Evolutionary conservation across 371 early-diverging fungal species (phyloP).

Genomic region (Mucor irregularis): DNA sequence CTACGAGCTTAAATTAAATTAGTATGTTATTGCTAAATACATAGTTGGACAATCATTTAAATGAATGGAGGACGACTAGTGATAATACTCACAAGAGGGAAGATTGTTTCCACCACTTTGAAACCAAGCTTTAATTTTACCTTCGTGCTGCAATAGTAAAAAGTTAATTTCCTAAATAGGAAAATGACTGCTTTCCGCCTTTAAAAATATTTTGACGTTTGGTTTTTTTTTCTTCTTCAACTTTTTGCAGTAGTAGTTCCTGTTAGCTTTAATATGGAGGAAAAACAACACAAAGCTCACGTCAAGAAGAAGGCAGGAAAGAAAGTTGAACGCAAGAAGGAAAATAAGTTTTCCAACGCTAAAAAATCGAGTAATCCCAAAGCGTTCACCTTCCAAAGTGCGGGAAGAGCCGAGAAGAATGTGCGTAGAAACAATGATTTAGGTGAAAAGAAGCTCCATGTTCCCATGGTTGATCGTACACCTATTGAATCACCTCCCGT

Average conservation of each 20-base stretch:
- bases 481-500: slow-evolving; percentile 91
- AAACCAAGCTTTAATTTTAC: too few species aligned
- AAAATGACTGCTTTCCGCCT: neutral
- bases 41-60: too few species aligned
- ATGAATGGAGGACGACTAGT: too few species aligned
- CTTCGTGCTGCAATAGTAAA: too few species aligned
- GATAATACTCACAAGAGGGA: too few species aligned
- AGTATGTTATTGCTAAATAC: too few species aligned
- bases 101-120: too few species aligned
- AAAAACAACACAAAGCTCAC: slow-evolving; percentile 81
- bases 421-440: slow-evolving; percentile 85
- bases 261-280: slow-evolving; percentile 38
- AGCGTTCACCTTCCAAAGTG: slow-evolving; percentile 86
- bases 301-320: slow-evolving; percentile 81
- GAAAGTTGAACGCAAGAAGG: slow-evolving; percentile 81
- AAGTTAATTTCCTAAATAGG: too few species aligned
- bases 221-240: neutral
- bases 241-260: neutral
- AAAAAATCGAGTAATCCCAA: slow-evolving; percentile 89
- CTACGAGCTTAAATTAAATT: too few species aligned
- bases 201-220: neutral
- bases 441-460: slow-evolving; percentile 91
- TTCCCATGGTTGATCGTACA: slow-evolving; percentile 94
- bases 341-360: slow-evolving; percentile 61
- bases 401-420: slow-evolving; percentile 73